Base-by-base conservation (phyloP, 179 eudicot species). In the Pouteria campechiana region DNA sequence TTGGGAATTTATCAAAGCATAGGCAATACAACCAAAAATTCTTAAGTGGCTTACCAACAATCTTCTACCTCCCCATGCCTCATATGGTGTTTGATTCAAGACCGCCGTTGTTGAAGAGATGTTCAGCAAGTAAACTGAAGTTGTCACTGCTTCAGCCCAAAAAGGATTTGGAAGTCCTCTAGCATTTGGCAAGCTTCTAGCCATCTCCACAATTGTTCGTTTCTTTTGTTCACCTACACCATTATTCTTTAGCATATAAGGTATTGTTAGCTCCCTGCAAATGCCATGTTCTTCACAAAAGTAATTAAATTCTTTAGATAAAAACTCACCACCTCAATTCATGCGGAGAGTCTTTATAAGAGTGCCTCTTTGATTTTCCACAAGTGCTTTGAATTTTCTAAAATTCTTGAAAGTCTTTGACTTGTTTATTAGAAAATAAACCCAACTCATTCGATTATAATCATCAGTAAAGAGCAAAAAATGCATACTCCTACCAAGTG, bases 401-500 rank as follows among this genome's bases (percentile, higher is more conserved):
- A 22, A 22, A 2, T 8, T 9, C 3, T 46, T 25, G 31, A 46
- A 46, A 1, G 50, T 2, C 17, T 48, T 41, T 1, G 53, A 48
- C 17, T 48, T 48, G 0, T 4, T 9, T 2, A 11, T 11, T 17
- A 48, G 17, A 18, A 48, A 48, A 5, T 20, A 35, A 3, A 35
- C 42, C 43, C 28, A 35, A n/a, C 41, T 47, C 42, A 48, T 35
- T 11, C 10, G 0, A 14, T 31, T 29, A 21, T 17, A 32, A 23
- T 47, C 52, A 34, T 24, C 15, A 17, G 33, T 33, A 8, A 33
- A 33, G 15, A 17, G 12, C 16, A 33, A 17, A 33, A 33, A 33
- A 33, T 33, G 15, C 28, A 17, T 32, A 10, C 54, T 48, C 12
- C 44, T 43, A 12, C 21, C 54, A 3, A 48, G n/a, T 1, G 54